phyloP scores from a whole-genome alignment of 495 filamentous ascomycete genomes.

The Penicillium samsonianum region DNA sequence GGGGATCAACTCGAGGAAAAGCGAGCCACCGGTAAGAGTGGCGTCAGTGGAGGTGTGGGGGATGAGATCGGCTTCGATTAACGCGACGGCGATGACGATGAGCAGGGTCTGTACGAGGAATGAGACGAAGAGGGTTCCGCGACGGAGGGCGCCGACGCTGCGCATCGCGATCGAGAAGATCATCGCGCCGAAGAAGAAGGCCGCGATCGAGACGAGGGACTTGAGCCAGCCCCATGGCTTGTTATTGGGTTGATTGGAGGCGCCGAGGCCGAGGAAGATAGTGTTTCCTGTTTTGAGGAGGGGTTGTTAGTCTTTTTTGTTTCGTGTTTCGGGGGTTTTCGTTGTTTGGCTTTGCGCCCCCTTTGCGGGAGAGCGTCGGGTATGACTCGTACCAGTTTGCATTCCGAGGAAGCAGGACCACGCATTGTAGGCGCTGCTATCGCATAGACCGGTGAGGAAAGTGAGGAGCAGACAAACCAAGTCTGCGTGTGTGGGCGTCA shows the following conservation, averaged over 20 bases:
- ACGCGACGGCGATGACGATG: slow-evolving; percentile 58
- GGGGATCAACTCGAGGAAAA: slow-evolving; percentile 54
- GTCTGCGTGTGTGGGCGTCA: slow-evolving; percentile 51
- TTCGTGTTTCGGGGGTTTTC: not conserved
- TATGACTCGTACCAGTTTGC: slow-evolving; percentile 61
- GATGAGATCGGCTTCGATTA: slow-evolving; percentile 54
- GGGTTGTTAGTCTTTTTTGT: not conserved
- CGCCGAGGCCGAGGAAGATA: slow-evolving; percentile 66
- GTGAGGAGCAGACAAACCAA: slow-evolving; percentile 56
- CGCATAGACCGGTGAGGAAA: slow-evolving; percentile 59
- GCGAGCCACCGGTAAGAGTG: slow-evolving; percentile 29
- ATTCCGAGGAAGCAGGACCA: slow-evolving; percentile 64
- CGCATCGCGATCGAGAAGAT: slow-evolving; percentile 44
- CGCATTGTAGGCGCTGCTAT: slow-evolving; percentile 62
- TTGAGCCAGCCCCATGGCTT: slow-evolving; percentile 65
- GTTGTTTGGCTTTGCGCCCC: not conserved
- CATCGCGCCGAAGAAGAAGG: slow-evolving; percentile 59
- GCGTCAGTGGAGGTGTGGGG: slow-evolving; percentile 38
- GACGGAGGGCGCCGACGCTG: slow-evolving; percentile 40
- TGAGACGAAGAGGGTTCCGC: slow-evolving; percentile 54
- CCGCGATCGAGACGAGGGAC: slow-evolving; percentile 57
- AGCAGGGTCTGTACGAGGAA: slow-evolving; percentile 60
- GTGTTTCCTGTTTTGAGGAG: slow-evolving; percentile 53
- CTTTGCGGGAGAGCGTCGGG: slow-evolving; percentile 22
- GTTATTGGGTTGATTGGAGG: slow-evolving; percentile 49